These are phyloP conservation scores for Physaria fendleri DNA, from an alignment of 345 rosid species.

Conservation along the genomic window DNA sequence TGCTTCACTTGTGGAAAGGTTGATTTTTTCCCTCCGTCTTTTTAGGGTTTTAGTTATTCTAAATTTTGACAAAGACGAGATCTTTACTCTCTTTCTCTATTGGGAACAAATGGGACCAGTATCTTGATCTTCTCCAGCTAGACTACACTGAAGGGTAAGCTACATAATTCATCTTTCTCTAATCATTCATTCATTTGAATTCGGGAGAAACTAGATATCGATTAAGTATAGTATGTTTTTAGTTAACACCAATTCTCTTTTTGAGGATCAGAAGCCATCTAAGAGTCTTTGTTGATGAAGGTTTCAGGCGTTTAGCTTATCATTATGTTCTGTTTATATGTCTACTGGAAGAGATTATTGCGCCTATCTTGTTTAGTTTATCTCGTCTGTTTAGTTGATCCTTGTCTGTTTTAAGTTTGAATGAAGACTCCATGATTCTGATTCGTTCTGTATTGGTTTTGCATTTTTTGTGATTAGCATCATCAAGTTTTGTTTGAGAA, in stretches of 20 bases:
- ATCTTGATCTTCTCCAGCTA: slow-evolving; percentile 34
- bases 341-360: no score
- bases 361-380: no score
- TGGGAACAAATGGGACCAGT: slow-evolving; percentile 35
- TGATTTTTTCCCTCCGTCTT: neutral
- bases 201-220: neutral
- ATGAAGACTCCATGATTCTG: no score
- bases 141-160: slow-evolving; percentile 37
- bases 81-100: slow-evolving; percentile 2
- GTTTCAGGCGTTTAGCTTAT: neutral
- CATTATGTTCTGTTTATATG: neutral
- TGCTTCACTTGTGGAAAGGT: slow-evolving; percentile 37
- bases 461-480: no score
- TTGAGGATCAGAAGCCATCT: neutral
- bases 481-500: no score
- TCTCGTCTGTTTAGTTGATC: no score
- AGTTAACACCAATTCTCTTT: neutral
- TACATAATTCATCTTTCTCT: neutral
- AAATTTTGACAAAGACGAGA: neutral
- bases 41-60: neutral
- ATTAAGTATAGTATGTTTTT: neutral
- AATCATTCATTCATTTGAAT: neutral
- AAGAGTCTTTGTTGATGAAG: neutral
- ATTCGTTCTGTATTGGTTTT: no score
- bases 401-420: no score